Evolutionary conservation across 2,329 filamentous ascomycete species (phyloP), one percentile per base, ranked within the genome.

Genomic region (Ciborinia camelliae): DNA sequence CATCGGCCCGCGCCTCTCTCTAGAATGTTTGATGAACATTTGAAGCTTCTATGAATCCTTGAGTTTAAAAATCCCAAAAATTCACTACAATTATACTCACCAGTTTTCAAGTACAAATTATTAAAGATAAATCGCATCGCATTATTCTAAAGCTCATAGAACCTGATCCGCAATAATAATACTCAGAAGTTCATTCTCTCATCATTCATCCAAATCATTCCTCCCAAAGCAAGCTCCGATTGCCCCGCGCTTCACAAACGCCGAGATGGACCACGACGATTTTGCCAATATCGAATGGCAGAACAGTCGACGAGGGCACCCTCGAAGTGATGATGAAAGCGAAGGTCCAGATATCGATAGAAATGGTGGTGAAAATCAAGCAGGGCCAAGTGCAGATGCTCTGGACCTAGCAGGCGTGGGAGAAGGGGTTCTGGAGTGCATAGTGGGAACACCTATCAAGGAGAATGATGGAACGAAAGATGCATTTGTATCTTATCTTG

Each of bases 381-480:
- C 74, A 15, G 75, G 75, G 9, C 67, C 67, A n/a, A 70, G 74
- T 67, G 73, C 74, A 47, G 76, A 77, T 72, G 68, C 70, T 47
- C 59, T 77, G 65, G 87, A 90, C 73, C 78, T 86, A 60, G 83
- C 83, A 43, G 86, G 86, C 53, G 81, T 90, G 62, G 88, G 88
- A 67, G 84, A 82, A 45, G 94, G 96, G 70, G 84, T 86, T 64
- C 83, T 99, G 51, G 90, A 96, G 74, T 97, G 93, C 76, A 86
- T 81, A 23, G 94, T 99, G 23, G 86, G 87, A 63, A 85, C 88
- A 65, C 92, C 95, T 26, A 85, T 94, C 77, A 98, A 97, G 79
- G 95, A 98, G 81, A 95, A 94, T 74, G 92, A 97, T 74, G 94
- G 95, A 55, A 96, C 93, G 66, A 97, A 97, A 78, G 95, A 97